Evolutionary conservation across 2,329 filamentous ascomycete species (phyloP), one percentile per base, ranked within the genome.

Genomic region (Alternaria triticina): DNA sequence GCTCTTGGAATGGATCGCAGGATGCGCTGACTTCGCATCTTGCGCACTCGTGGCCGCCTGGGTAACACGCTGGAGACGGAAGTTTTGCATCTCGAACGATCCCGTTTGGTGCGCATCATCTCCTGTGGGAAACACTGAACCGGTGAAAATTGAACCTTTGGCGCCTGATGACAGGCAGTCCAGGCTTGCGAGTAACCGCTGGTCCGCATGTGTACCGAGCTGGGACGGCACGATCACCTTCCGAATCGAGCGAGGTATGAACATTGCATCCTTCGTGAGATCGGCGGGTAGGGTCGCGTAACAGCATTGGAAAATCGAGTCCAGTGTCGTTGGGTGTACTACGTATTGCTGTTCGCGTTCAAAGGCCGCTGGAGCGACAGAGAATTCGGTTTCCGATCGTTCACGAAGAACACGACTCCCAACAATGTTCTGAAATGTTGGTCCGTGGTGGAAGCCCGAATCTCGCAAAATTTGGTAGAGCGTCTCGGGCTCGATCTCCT

Each of bases 401-500:
- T 40, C 44, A n/a, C 44, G 40, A 6, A 25, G n/a, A n/a, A 44
- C 50, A 3, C 28, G 15, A 51, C 30, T 62, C 6, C 44, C 17
- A n/a, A 40, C 49, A 8, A 64, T 40, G 36, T 64, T 62, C 50
- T 62, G 67, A 50, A 70, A 69, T 20, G 33, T 22, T n/a, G 66
- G 66, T 4, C 67, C 67, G 43, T 69, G 66, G n/a, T 66, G 40
- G 22, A 69, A 50, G 12, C 62, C 58, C 17, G 36, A 40, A 6
- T 44, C 33, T 83, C 77, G 61, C 87, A 87, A 68, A 86, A 77
- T 49, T 76, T 72, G 11, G 28, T 45, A 65, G 1, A 65, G 22
- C 2, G 73, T 64, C 3, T 72, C 63, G 36, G 74, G 70, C 22
- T 80, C 76, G 65, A 57, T 68, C 47, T 30, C 60, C 64, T 17